Conservation (phyloP, 768 basidiomycete genomes). For the Leccinum rimulosum region DNA sequence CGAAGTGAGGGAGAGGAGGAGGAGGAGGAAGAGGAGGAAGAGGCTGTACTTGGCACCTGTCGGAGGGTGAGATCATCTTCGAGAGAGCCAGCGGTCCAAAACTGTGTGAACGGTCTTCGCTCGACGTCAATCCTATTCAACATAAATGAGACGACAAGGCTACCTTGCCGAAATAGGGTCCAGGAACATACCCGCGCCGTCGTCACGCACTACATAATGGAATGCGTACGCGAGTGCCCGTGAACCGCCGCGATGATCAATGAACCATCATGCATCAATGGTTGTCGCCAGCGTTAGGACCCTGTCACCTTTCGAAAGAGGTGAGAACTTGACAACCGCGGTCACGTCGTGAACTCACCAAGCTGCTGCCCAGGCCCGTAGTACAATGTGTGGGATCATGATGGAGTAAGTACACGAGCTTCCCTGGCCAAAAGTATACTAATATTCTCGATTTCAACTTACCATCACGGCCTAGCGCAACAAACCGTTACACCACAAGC, state of each 20-base stretch:
- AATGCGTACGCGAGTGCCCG: no score
- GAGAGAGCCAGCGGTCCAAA: constrained; percentile 11
- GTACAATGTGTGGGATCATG: constrained; percentile 75
- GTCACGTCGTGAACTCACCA: constrained; percentile 69
- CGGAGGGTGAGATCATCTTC: constrained; percentile 13
- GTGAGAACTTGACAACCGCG: constrained; percentile 82
- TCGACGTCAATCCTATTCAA: background rate
- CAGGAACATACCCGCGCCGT: no score
- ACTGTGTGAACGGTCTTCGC: constrained; percentile 16
- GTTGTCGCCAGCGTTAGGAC: constrained; percentile 65
- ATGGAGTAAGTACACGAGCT: constrained; percentile 86
- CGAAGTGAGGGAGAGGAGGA: constrained; percentile 18
- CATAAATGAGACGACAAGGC: no score
- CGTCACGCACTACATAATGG: no score
- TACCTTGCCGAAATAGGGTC: no score
- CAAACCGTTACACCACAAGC: no score
- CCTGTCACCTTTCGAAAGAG: constrained; percentile 78
- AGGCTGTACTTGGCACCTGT: constrained; percentile 13
- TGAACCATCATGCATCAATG: constrained; percentile 1
- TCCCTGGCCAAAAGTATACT: constrained; percentile 71
- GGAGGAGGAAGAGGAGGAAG: constrained; percentile 1
- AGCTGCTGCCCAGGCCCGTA: constrained; percentile 75
- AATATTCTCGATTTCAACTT: constrained; percentile 87
- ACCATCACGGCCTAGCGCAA: no score
- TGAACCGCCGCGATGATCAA: no score